Conservation (phyloP, 2,329 filamentous ascomycete species). For the Zymoseptoria ardabiliae region DNA sequence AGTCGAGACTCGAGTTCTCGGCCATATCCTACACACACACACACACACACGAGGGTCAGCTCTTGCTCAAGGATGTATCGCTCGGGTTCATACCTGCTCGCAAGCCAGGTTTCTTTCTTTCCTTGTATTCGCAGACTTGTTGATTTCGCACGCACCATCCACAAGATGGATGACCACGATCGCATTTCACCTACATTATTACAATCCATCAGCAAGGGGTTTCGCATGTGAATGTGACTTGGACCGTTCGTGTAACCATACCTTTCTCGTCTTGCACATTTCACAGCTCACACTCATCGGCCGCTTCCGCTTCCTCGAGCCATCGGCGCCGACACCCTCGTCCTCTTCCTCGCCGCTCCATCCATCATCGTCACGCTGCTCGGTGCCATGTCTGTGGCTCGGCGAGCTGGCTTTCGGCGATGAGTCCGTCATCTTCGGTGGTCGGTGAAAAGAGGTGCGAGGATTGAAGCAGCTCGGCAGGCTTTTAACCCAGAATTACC, state of each 20-base stretch:
- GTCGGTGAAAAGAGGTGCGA: slow-evolving; percentile 11
- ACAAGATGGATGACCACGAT: slow-evolving; percentile 68
- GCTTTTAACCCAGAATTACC: slow-evolving; percentile 1
- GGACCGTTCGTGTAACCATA: slow-evolving; percentile 30
- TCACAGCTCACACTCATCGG: slow-evolving; percentile 51
- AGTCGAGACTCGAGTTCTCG: slow-evolving; percentile 54
- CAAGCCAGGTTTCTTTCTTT: slow-evolving; percentile 62
- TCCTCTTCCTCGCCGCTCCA: slow-evolving; percentile 36
- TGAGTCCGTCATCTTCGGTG: slow-evolving; percentile 6
- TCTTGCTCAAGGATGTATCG: not conserved
- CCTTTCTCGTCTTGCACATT: slow-evolving; percentile 74
- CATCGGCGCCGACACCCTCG: slow-evolving; percentile 30
- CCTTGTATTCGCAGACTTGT: slow-evolving; percentile 60
- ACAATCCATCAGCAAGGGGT: not conserved
- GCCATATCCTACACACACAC: slow-evolving; percentile 39
- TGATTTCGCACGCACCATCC: slow-evolving; percentile 64
- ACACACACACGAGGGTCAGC: not conserved
- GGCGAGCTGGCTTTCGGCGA: slow-evolving; percentile 8
- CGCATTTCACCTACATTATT: slow-evolving; percentile 49
- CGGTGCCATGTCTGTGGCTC: slow-evolving; percentile 12
- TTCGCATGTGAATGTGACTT: not conserved
- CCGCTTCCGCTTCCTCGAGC: slow-evolving; percentile 42
- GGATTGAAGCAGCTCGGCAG: slow-evolving; percentile 1
- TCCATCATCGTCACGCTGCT: slow-evolving; percentile 24
- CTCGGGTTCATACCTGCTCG: slow-evolving; percentile 21